phyloP scores from a whole-genome alignment of 257 asterid genomes.

The Solanum megistacrolobum region DNA sequence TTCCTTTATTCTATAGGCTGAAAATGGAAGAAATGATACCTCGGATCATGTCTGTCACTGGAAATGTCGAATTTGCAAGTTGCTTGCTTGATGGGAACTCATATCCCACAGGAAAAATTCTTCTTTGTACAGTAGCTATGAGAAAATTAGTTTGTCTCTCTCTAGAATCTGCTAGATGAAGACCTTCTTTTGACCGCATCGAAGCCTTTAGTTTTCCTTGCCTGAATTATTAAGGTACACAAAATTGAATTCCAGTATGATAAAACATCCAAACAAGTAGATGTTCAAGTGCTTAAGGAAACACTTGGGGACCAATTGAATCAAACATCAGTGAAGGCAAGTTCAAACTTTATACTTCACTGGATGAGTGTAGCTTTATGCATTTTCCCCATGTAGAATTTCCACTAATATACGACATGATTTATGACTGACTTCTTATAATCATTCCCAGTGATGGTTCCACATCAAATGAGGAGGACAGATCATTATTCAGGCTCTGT shows the following conservation, averaged over 20 bases:
- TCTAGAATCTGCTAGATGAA: neutral
- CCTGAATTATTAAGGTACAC: constrained; percentile 39
- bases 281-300: constrained; percentile 81
- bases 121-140: neutral
- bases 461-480: neutral
- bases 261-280: constrained; percentile 82
- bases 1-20: neutral
- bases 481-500: neutral
- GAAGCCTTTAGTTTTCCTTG: neutral
- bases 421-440: neutral
- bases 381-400: neutral
- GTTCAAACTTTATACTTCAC: neutral
- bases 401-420: neutral
- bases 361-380: neutral
- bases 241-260: constrained; percentile 82
- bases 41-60: neutral
- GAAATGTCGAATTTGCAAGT: neutral
- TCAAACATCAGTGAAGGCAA: constrained; percentile 38
- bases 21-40: neutral
- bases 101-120: neutral
- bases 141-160: neutral
- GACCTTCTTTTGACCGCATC: neutral
- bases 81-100: neutral
- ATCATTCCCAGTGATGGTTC: neutral
- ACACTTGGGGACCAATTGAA: constrained; percentile 62